Percentiles rank a stretch among this genome's conserved stretches.
These are phyloP conservation scores for Penicillium sumatraense DNA, from an alignment of 2,329 filamentous ascomycete genomes.

Conservation along the genomic window DNA sequence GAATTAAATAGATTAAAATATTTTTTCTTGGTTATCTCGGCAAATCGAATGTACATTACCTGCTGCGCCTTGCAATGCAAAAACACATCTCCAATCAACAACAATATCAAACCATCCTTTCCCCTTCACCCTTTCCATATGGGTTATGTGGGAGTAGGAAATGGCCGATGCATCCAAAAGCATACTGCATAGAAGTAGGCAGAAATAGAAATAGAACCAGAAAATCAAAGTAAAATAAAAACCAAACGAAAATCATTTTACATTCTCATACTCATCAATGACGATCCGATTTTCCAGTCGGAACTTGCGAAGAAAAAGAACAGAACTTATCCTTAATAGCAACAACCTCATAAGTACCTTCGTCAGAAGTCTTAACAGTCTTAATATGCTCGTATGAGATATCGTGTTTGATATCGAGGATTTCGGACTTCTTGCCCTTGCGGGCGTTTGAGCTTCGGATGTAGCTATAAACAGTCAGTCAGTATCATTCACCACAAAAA, in stretches of 20 bases:
- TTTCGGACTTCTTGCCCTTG: constrained; percentile 75
- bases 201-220: constrained; percentile 14
- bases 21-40: constrained; percentile 21
- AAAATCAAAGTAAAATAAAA: background rate
- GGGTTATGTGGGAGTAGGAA: too few relatives aligned
- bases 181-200: constrained; percentile 15
- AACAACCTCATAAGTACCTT: constrained; percentile 97
- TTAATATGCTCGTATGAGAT: constrained; percentile 80
- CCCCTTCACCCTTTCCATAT: too few relatives aligned
- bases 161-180: too few relatives aligned
- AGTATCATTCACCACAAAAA: constrained; percentile 9
- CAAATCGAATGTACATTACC: constrained; percentile 28
- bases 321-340: constrained; percentile 94
- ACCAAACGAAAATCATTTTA: constrained; percentile 9
- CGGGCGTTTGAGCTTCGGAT: constrained; percentile 85
- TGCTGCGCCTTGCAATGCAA: constrained; percentile 40
- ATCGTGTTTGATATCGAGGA: constrained; percentile 91
- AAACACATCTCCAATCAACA: constrained; percentile 19
- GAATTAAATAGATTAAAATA: too few relatives aligned
- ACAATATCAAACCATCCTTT: constrained; percentile 15
- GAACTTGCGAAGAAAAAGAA: constrained; percentile 76
- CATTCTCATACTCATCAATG: constrained; percentile 15
- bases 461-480: constrained; percentile 56
- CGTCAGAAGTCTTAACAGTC: constrained; percentile 81
- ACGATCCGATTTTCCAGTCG: constrained; percentile 52